These are phyloP conservation scores for Craspedostauros australis DNA, from an alignment of 108 stramenopile species.

Conservation along the genomic window DNA sequence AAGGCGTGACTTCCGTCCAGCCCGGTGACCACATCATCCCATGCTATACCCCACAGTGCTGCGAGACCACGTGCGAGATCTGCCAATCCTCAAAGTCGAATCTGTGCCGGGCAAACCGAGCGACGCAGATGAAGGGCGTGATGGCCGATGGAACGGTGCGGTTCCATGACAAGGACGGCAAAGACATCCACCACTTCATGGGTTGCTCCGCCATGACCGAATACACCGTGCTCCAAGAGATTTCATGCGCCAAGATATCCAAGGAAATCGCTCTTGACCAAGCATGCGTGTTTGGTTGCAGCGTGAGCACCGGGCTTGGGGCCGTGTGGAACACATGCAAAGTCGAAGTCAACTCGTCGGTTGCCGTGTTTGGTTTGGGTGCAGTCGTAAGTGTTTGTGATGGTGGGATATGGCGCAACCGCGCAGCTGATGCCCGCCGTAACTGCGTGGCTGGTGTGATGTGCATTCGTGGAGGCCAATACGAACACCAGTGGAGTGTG, in stretches of 20 bases:
- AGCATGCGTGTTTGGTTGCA: constrained; percentile 91
- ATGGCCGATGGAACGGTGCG: constrained; percentile 88
- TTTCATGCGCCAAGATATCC: constrained; percentile 87
- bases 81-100: constrained; percentile 85
- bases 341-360: constrained; percentile 77
- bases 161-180: constrained; percentile 76
- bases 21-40: constrained; percentile 83
- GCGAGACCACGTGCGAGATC: constrained; percentile 67
- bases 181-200: constrained; percentile 94
- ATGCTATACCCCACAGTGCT: constrained; percentile 78
- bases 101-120: constrained; percentile 80
- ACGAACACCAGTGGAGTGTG: too few relatives aligned
- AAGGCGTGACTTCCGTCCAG: constrained; percentile 82
- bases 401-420: too few relatives aligned
- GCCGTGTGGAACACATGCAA: constrained; percentile 95
- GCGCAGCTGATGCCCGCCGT: too few relatives aligned
- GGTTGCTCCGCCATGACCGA: constrained; percentile 93
- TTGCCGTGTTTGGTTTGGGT: constrained; percentile 91
- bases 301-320: constrained; percentile 69
- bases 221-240: constrained; percentile 91
- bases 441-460: too few relatives aligned
- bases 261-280: constrained; percentile 82
- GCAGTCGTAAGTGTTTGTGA: constrained; percentile 69
- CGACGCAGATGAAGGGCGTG: constrained; percentile 62
- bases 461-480: too few relatives aligned